Percentiles rank a stretch among this genome's conserved stretches.
phyloP scores from a whole-genome alignment of 441 rosid species.

The Francoa sonchifolia region DNA sequence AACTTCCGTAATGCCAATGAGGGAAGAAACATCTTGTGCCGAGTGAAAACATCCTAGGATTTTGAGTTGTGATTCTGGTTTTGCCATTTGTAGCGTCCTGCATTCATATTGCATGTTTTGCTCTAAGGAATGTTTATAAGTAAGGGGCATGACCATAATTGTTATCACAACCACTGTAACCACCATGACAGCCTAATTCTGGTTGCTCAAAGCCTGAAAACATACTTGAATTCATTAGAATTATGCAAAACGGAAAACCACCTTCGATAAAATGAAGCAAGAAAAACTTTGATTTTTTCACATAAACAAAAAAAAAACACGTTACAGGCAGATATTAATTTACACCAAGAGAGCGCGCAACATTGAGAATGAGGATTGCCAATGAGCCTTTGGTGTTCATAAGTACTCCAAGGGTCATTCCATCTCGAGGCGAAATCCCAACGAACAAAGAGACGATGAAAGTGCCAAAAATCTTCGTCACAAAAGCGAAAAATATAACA shows the following conservation, averaged over 20 bases:
- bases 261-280: no score
- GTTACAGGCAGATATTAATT: no score
- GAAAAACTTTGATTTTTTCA: no score
- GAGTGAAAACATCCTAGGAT: constrained; percentile 27
- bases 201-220: constrained; percentile 11
- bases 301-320: no score
- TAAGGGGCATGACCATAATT: constrained; percentile 8
- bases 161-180: constrained; percentile 17
- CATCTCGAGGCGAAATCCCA: constrained; percentile 14
- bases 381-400: constrained; percentile 28
- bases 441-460: constrained; percentile 9
- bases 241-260: not conserved
- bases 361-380: constrained; percentile 17
- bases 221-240: not conserved
- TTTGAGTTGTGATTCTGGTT: constrained; percentile 12
- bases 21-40: constrained; percentile 11
- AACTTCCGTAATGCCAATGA: constrained; percentile 21
- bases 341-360: no score
- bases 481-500: constrained; percentile 8
- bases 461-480: constrained; percentile 19
- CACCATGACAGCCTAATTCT: constrained; percentile 14
- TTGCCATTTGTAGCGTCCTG: constrained; percentile 17
- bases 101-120: constrained; percentile 4
- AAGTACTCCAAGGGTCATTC: constrained; percentile 24
- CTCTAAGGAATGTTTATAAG: not conserved